These are phyloP conservation scores for Ziziphus jujuba DNA, from an alignment of 306 rosid genomes.

Conservation along the genomic window DNA sequence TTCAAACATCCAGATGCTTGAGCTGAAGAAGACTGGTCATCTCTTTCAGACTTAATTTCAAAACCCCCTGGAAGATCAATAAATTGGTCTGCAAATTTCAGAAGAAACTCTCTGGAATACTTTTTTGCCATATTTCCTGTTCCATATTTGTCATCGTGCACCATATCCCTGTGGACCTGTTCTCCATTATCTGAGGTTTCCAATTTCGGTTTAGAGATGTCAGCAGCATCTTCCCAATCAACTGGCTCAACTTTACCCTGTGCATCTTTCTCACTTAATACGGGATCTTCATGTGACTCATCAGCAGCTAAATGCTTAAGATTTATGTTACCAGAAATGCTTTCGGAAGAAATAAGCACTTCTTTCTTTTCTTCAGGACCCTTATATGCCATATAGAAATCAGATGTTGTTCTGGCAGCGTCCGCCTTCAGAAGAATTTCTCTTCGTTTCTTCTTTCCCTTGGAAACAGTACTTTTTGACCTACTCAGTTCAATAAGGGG, in stretches of 20 bases:
- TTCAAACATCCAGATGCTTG: slow-evolving; percentile 32
- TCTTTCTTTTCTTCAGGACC: slow-evolving; percentile 90
- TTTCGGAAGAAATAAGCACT: slow-evolving; percentile 36
- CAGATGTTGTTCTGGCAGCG: slow-evolving; percentile 90
- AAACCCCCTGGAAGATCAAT: slow-evolving; percentile 65
- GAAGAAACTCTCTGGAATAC: slow-evolving; percentile 85
- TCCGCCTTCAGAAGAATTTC: slow-evolving; percentile 84
- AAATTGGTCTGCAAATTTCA: slow-evolving; percentile 67
- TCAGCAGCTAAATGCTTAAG: slow-evolving; percentile 43
- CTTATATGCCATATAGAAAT: slow-evolving; percentile 93
- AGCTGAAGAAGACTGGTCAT: slow-evolving; percentile 34
- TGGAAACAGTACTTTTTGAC: slow-evolving; percentile 41
- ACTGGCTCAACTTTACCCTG: slow-evolving; percentile 69
- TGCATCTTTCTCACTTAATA: slow-evolving; percentile 31
- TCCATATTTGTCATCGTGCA: slow-evolving; percentile 38
- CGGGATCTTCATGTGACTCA: slow-evolving; percentile 37
- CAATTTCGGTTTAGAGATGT: slow-evolving; percentile 68
- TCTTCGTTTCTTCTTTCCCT: slow-evolving; percentile 53
- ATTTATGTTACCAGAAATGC: slow-evolving; percentile 26
- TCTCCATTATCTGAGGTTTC: slow-evolving; percentile 45
- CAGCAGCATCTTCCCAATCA: slow-evolving; percentile 98
- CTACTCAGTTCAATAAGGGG: slow-evolving; percentile 49
- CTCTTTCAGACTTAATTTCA: slow-evolving; percentile 28
- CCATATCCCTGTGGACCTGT: slow-evolving; percentile 15
- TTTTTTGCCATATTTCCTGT: slow-evolving; percentile 47